Conservation (phyloP, 495 filamentous ascomycete species). For the Daldinia childiae region DNA sequence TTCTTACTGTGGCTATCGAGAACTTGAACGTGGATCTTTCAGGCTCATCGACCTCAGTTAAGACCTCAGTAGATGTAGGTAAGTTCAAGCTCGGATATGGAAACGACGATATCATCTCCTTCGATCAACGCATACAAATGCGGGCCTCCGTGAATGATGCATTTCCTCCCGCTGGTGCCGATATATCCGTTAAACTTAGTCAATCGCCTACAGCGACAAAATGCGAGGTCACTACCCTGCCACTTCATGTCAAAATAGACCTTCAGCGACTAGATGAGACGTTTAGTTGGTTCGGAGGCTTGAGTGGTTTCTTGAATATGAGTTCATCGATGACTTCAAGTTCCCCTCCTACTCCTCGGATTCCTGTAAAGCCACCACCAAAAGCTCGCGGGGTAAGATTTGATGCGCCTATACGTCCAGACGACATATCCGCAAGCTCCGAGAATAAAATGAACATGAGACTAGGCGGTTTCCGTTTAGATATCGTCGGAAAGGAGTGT, state of each 20-base stretch:
- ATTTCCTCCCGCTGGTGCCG: constrained; percentile 65
- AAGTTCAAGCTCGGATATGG: constrained; percentile 79
- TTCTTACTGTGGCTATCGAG: constrained; percentile 60
- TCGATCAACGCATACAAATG: constrained; percentile 72
- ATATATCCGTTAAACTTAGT: constrained; percentile 69
- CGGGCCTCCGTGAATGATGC: constrained; percentile 74
- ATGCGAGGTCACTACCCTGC: constrained; percentile 81
- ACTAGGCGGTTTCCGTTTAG: constrained; percentile 77
- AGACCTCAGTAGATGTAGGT: constrained; percentile 61
- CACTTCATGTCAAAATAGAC: constrained; percentile 79
- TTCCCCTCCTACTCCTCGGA: constrained; percentile 61
- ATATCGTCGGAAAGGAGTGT: constrained; percentile 79
- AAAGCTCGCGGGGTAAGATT: constrained; percentile 77
- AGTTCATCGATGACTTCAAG: constrained; percentile 84
- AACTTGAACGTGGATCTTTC: constrained; percentile 55
- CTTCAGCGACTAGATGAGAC: constrained; percentile 85
- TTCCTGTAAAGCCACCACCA: constrained; percentile 48
- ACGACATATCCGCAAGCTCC: constrained; percentile 55
- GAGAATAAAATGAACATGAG: constrained; percentile 77
- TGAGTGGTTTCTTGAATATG: constrained; percentile 90
- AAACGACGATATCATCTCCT: constrained; percentile 78
- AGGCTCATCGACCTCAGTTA: constrained; percentile 43
- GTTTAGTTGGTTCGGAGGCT: constrained; percentile 86
- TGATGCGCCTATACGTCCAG: constrained; percentile 61
- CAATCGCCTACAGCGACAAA: constrained; percentile 63